phyloP scores from a whole-genome alignment of 1,139 yeast species.

The Protomyces lactucae-debilis region DNA sequence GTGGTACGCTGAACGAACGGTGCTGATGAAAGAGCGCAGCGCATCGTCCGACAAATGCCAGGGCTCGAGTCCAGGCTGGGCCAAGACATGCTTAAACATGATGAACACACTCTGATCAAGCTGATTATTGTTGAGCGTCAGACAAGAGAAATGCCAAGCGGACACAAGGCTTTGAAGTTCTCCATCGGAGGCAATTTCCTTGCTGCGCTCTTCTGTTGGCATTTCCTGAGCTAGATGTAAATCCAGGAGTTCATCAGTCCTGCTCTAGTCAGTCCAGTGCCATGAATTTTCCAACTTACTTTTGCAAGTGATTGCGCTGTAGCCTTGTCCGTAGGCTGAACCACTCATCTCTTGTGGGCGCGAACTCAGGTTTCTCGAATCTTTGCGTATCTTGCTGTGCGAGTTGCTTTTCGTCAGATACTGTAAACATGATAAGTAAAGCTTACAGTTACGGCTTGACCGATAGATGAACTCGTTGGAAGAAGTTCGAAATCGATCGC shows the following conservation, averaged over 20 bases:
- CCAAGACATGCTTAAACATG: conserved; percentile 21
- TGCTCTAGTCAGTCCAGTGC: not conserved
- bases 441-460: not conserved
- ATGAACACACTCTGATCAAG: conserved; percentile 9
- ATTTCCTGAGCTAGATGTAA: not conserved
- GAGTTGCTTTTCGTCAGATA: not conserved
- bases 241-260: not conserved
- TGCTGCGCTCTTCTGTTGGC: not conserved
- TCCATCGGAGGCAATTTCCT: not conserved
- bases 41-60: conserved; percentile 11
- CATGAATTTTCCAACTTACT: not conserved
- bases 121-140: not conserved
- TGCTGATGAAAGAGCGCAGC: conserved; percentile 5
- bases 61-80: conserved; percentile 8
- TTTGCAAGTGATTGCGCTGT: not conserved
- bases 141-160: conserved; percentile 11
- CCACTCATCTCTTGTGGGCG: not conserved
- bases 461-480: not conserved
- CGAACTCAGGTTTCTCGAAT: not conserved
- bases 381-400: not conserved
- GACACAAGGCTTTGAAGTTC: not conserved
- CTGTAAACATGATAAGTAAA: not conserved
- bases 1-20: conserved; percentile 3
- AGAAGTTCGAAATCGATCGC: not conserved
- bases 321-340: not conserved